Base-by-base conservation (phyloP, 495 filamentous ascomycete genomes). In the Podospora australis region DNA sequence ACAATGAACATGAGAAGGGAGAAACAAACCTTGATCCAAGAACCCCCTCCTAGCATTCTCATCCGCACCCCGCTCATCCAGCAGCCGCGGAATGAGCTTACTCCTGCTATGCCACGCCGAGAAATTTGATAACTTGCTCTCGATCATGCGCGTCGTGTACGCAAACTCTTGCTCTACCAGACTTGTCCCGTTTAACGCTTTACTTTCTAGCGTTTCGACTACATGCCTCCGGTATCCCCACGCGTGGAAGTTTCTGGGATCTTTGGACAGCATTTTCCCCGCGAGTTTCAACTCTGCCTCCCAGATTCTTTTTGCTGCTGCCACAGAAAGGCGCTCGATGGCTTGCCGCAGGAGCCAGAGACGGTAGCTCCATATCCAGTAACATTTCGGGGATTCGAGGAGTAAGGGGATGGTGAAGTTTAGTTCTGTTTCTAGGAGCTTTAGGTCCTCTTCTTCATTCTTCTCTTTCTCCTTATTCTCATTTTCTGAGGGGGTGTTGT, bases 321-420 rank as follows among this genome's bases (percentile, higher is more conserved):
- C 10, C 3, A 61, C 39, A 9, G 79, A 74, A 6, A 95, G 72
- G 26, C 81, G 72, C 9, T 68, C 62, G 34, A 82, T 83, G 36
- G 81, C 80, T 62, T 87, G 79, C 39, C 83, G 69, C 14, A 99
- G 71, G 1, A 90, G 70, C 92, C 94, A 97, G 10, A 82, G 67
- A n/a, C 92, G 83, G 68, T 96, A 87, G 64, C 94, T 95, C 92
- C 92, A 99, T 35, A 99, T 88, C 90, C 92, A 96, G 72, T 99
- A 99, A 72, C 92, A 97, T 70, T 99, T 99, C 20, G 92, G 94
- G 56, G 79, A 88, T 52, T 88, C 79, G 26, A 80, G 73, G 29
- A 97, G 80, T 10, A 99, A 75, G 2, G 88, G 88, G 29, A 96
- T 74, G 29, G 90, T 78, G 62, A 96, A 92, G 20, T 67, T 63